Percentiles rank a stretch among this genome's conserved stretches.
Evolutionary conservation across 805 yeast species (phyloP).

Genomic region (Myxozyma neotropica): DNA sequence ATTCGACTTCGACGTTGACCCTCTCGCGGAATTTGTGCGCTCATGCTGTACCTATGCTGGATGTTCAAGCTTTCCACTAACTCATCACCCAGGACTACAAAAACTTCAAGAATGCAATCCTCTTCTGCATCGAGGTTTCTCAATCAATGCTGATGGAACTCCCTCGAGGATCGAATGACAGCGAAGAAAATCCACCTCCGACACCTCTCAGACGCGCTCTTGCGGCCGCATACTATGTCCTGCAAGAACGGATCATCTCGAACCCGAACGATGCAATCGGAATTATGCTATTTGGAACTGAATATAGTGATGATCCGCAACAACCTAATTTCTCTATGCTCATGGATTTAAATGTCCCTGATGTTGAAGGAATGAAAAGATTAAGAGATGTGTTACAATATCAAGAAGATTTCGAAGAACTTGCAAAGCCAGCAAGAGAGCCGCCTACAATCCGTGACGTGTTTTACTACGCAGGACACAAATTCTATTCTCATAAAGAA

Average conservation of each 20-base stretch:
- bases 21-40: constrained; percentile 26
- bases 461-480: constrained; percentile 57
- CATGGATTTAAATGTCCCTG: constrained; percentile 36
- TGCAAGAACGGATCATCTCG: constrained; percentile 65
- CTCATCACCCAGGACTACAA: constrained; percentile 26
- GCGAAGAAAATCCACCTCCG: constrained; percentile 12
- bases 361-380: constrained; percentile 25
- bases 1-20: constrained; percentile 17
- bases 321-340: constrained; percentile 31
- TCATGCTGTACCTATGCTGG: not conserved
- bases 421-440: constrained; percentile 32
- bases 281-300: constrained; percentile 53
- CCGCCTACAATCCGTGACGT: constrained; percentile 47
- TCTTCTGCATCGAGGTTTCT: constrained; percentile 44
- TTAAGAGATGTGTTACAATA: constrained; percentile 32
- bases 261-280: constrained; percentile 76
- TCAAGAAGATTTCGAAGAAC: constrained; percentile 36
- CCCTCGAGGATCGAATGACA: constrained; percentile 13
- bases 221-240: constrained; percentile 59
- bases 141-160: constrained; percentile 38
- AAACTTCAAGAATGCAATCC: constrained; percentile 42
- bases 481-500: constrained; percentile 49
- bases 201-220: constrained; percentile 43
- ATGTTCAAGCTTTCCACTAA: not conserved
- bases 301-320: constrained; percentile 38